Evolutionary conservation across 129 eudicot genomes (phyloP).

Genomic region (Chrysanthemum makinoi): DNA sequence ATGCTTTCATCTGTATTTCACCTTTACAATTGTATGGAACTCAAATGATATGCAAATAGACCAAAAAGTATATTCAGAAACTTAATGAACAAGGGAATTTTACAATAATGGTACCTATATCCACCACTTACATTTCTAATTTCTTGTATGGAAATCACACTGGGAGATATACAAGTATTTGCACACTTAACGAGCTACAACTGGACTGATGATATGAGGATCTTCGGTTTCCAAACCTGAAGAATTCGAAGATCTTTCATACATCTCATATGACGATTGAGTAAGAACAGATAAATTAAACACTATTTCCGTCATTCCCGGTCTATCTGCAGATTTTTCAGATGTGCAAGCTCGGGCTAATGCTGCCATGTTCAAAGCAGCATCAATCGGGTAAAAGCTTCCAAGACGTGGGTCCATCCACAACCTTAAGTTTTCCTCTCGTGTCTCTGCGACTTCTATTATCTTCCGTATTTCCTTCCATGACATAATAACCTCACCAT

Average conservation of each 20-base stretch:
- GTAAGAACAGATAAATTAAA: constrained; percentile 63
- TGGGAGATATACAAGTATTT: constrained; percentile 1
- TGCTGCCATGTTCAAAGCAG: constrained; percentile 60
- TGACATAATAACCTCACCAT: constrained; percentile 54
- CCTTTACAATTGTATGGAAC: constrained; percentile 2
- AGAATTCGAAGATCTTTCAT: constrained; percentile 50
- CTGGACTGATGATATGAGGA: constrained; percentile 44
- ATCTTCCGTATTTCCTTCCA: constrained; percentile 72
- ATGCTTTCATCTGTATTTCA: background rate
- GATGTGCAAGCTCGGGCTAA: constrained; percentile 71
- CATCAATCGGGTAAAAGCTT: constrained; percentile 57
- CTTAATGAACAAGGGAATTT: constrained; percentile 11
- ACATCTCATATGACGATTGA: constrained; percentile 53
- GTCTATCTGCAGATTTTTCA: constrained; percentile 62
- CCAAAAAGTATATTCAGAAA: constrained; percentile 12
- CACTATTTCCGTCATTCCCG: constrained; percentile 68
- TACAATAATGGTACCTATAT: background rate
- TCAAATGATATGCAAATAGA: constrained; percentile 7
- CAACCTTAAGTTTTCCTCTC: constrained; percentile 49
- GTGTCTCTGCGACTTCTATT: constrained; percentile 44
- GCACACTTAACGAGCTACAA: constrained; percentile 54
- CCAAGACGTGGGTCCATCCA: constrained; percentile 69
- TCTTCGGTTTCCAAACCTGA: constrained; percentile 53
- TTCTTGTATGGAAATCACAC: constrained; percentile 5
- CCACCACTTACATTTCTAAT: constrained; percentile 1